A percentile compares a stretch with the other conserved stretches of the same genome.
These are phyloP conservation scores for Diaporthe batatas DNA, from an alignment of 2,329 filamentous ascomycete species.

Conservation along the genomic window DNA sequence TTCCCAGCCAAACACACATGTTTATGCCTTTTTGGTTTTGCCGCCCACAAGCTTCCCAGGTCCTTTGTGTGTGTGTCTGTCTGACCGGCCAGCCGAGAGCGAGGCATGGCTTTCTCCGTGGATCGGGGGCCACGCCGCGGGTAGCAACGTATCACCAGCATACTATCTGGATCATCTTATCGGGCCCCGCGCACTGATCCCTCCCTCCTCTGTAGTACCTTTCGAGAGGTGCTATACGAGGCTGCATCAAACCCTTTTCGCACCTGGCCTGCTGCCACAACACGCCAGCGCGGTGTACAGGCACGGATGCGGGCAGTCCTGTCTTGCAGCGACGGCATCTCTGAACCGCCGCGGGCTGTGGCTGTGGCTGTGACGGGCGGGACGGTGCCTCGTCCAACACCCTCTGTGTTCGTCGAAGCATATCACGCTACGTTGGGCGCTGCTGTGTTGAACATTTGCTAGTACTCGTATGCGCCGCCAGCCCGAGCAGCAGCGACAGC, in stretches of 20 bases:
- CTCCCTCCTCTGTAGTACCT: not conserved
- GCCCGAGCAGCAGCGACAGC: not conserved
- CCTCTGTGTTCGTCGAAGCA: not conserved
- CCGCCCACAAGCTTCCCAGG: not conserved
- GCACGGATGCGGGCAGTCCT: not conserved
- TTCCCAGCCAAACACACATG: not conserved
- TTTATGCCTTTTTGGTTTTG: not conserved
- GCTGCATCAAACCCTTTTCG: not conserved
- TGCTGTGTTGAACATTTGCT: too few species aligned
- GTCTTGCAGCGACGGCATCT: not conserved
- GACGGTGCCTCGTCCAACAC: not conserved
- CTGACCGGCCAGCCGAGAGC: not conserved
- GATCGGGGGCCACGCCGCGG: conserved; percentile 6
- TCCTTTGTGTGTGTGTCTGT: not conserved
- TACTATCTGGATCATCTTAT: conserved; percentile 7
- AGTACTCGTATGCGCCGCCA: not conserved
- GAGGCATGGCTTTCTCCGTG: conserved; percentile 26
- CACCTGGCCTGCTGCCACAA: not conserved
- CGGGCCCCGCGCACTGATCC: not conserved
- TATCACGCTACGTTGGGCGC: too few species aligned
- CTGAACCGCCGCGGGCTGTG: not conserved
- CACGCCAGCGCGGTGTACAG: not conserved
- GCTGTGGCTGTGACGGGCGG: not conserved
- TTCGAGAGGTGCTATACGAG: not conserved
- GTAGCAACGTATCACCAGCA: conserved; percentile 20